These are phyloP conservation scores for Mycena maculata DNA, from an alignment of 768 basidiomycete species.

Conservation along the genomic window DNA sequence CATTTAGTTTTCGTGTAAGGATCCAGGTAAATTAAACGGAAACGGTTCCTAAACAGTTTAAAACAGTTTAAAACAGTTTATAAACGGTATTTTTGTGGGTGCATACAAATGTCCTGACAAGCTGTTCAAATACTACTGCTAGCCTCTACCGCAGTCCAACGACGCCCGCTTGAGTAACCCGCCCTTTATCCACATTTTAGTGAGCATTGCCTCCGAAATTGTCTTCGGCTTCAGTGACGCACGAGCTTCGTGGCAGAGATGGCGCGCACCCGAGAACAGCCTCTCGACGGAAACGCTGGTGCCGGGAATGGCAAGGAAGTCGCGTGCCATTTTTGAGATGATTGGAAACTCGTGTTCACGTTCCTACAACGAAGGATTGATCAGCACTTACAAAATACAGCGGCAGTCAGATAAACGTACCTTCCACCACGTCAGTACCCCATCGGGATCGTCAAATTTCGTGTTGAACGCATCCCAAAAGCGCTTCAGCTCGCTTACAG, in stretches of 20 bases:
- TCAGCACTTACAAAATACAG: neutral
- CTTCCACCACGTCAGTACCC: conserved; percentile 4
- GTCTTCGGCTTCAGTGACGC: neutral
- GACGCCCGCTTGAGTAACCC: neutral
- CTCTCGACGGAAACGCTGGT: neutral
- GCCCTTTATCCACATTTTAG: conserved; percentile 4
- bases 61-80: neutral
- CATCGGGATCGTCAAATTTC: neutral
- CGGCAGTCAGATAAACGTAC: neutral
- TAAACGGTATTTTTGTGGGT: too few relatives aligned
- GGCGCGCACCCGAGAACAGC: neutral
- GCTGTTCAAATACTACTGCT: too few relatives aligned
- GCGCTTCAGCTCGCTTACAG: neutral
- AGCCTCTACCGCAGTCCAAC: neutral
- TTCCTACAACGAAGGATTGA: neutral
- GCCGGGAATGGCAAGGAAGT: conserved; percentile 4
- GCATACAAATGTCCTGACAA: neutral
- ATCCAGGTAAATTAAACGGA: neutral
- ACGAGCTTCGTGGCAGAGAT: neutral
- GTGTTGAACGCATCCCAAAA: neutral
- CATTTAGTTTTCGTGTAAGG: too few relatives aligned
- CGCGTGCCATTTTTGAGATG: neutral
- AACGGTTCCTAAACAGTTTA: neutral
- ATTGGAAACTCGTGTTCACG: neutral
- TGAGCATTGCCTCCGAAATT: conserved; percentile 4